Evolutionary conservation across 768 basidiomycete genomes (phyloP).

Genomic region (Mycena maculata): DNA sequence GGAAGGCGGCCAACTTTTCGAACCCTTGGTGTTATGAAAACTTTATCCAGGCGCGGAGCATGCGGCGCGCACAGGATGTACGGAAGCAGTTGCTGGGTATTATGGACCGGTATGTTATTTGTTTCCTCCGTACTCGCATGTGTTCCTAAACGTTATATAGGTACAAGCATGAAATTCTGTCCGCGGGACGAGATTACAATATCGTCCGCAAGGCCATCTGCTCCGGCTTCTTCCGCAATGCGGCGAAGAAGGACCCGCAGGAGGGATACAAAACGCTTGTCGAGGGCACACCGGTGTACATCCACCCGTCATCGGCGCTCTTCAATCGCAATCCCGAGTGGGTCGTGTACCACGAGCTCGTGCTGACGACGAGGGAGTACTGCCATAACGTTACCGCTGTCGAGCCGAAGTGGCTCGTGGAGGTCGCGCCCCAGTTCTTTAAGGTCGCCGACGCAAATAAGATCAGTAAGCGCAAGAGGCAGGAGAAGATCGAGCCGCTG

Average conservation of each 20-base stretch:
- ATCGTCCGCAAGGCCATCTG: constrained; percentile 94
- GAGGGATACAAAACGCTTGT: constrained; percentile 99
- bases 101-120: constrained; percentile 87
- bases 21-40: constrained; percentile 99
- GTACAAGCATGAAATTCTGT: constrained; percentile 97
- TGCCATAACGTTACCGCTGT: constrained; percentile 94
- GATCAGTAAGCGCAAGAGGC: constrained; percentile 95
- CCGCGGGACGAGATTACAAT: constrained; percentile 93
- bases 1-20: constrained; percentile 96
- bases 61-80: constrained; percentile 97
- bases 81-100: constrained; percentile 97
- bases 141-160: constrained; percentile 48
- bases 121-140: background rate
- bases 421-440: constrained; percentile 99
- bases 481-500: constrained; percentile 97
- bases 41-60: constrained; percentile 97
- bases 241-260: constrained; percentile 98
- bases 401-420: constrained; percentile 98
- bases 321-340: constrained; percentile 98
- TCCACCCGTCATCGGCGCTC: constrained; percentile 95
- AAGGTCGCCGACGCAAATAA: constrained; percentile 98
- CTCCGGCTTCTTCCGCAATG: constrained; percentile 97
- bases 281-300: constrained; percentile 98
- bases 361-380: constrained; percentile 96
- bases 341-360: constrained; percentile 95